Evolutionary conservation across 208 protist species (phyloP), one percentile per base, ranked within the genome.

Genomic region (Wallacemonas sp.): DNA sequence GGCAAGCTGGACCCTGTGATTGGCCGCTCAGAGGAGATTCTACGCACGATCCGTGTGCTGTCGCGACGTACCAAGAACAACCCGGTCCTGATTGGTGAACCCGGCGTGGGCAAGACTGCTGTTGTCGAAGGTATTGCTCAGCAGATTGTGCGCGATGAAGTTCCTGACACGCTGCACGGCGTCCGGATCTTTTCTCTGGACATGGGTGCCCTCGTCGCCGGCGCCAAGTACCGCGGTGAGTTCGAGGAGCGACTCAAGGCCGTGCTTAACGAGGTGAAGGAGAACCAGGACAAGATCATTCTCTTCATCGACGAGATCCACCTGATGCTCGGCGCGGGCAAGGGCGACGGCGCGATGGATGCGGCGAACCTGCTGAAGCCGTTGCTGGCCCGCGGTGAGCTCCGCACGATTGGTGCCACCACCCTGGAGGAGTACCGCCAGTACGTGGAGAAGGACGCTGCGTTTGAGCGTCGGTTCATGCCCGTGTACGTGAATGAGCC

Each of bases 251-350:
- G 98, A 12, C 84, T 99, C 19, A 99, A 99, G 81, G 88, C 78
- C 0, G 93, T 99, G 15, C 69, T 99, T 9, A 96, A 98, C 34
- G 98, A 99, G 51, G 91, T 99, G 1, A 88, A 88, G 54, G 91
- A 95, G 2, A 62, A 74, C 2, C 70, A 98, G 21, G 95, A 94
- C 21, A 78, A 82, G 30, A 78, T 99, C 58, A 99, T 99, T 54
- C 77, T 99, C 8, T 99, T 99, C 76, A 98, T 99, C 68, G 98
- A 99, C 72, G 98, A 99, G 72, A 91, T 99, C 51, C 98, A 99
- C 79, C 88, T 86, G 15, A 72, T 99, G 1, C 63, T 99, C 12
- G 98, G 98, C 41, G 97, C 96, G 6, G 98, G 96, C n/a, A 79
- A 78, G 19, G 80, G 80, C 19, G 92, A 95, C 36, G 88, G 91